A percentile compares a stretch with the other conserved stretches of the same genome.
These are phyloP conservation scores for Thalassiosira exigua DNA, from an alignment of 352 stramenopile species.

Conservation along the genomic window DNA sequence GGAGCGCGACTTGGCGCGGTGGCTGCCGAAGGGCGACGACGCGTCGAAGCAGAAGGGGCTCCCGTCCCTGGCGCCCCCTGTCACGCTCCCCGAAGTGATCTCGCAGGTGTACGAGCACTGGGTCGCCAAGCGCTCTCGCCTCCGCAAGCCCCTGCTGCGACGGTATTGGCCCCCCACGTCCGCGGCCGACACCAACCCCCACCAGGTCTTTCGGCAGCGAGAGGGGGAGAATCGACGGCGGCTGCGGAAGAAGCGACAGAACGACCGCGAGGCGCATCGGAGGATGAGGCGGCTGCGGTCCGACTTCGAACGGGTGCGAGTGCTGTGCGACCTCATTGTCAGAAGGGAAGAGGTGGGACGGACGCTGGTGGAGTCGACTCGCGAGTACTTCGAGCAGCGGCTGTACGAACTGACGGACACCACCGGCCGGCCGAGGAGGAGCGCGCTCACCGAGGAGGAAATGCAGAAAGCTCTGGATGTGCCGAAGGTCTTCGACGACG, in stretches of 20 bases:
- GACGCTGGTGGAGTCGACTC: conserved; percentile 84
- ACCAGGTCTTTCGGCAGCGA: no score
- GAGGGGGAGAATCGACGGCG: no score
- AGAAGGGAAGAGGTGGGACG: conserved; percentile 88
- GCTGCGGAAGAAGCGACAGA: no score
- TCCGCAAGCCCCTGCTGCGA: conserved; percentile 93
- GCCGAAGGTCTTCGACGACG: conserved; percentile 69
- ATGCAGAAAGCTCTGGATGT: conserved; percentile 63
- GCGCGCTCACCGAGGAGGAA: conserved; percentile 36
- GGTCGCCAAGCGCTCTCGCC: conserved; percentile 91
- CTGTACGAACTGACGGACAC: conserved; percentile 73
- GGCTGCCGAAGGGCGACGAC: conserved; percentile 6
- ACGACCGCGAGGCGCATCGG: no score
- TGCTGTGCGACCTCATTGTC: conserved; percentile 88
- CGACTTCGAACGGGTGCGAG: conserved; percentile 92
- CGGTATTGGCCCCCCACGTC: conserved; percentile 96
- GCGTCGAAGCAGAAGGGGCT: neutral
- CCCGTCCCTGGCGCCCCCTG: conserved; percentile 26
- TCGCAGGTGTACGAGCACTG: conserved; percentile 92
- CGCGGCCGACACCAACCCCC: conserved; percentile 97
- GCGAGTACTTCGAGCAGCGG: conserved; percentile 74
- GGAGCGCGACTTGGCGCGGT: conserved; percentile 7
- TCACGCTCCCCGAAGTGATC: conserved; percentile 56
- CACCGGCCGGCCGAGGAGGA: conserved; percentile 37
- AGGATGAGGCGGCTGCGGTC: conserved; percentile 92